Evolutionary conservation across 2,329 filamentous ascomycete genomes (phyloP), one percentile per base, ranked within the genome.

Genomic region (Cercospora zeae-maydis): DNA sequence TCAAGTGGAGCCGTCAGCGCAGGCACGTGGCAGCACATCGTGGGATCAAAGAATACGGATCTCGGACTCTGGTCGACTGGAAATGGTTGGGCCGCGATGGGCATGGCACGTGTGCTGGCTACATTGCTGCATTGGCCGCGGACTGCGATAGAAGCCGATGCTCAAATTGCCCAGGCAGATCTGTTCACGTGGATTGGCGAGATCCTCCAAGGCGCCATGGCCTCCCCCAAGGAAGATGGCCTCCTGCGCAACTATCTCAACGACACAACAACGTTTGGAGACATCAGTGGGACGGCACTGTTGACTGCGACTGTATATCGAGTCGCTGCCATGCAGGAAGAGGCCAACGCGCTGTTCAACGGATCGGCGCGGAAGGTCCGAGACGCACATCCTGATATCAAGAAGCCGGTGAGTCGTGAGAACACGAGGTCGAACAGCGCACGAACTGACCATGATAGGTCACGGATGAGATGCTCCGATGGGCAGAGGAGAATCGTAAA

Each of bases 11-110:
- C 65, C 4, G 69, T 67, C 0, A 61, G 65, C 11, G 61, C 63
- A 3, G 76, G 76, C 1, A 63, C 76, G 7, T 83, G 81, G 80
- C 74, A 75, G 60, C 81, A 83, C 62, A 82, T 83, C 62, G 68
- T 78, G 16, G 59, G 58, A n/a, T 52, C 63, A 2, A 72, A 71
- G 1, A 66, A 64, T 21, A 55, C 75, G 36, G 79, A 82, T 68
- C 64, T 69, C 2, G 77, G 74, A 8, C 70, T 78, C 2, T 83
- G 79, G 81, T 79, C 76, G 66, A 82, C 79, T 8, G 78, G 80
- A 0, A 82, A 82, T 67, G 81, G 71, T 3, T 83, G 80, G 80
- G 80, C 78, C 3, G 78, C 78, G 0, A 77, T 77, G 34, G 81
- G 81, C 0, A 80, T 82, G 75, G 71, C 75, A 9, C 73, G 80